Base-by-base conservation (phyloP, 306 rosid species). In the Quercus cerris region DNA sequence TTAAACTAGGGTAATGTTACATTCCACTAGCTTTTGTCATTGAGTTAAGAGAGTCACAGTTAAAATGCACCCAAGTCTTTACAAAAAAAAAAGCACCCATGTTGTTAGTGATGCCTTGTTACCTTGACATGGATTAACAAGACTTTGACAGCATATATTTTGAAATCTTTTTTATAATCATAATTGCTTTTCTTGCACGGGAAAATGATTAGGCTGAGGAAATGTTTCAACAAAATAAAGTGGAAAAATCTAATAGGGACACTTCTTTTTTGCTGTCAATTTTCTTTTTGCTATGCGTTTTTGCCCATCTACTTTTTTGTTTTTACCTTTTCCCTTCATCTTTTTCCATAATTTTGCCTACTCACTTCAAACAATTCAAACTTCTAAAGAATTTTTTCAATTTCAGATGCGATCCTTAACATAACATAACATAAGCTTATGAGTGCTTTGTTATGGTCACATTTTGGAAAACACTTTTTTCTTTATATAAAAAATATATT, bases 141-240 rank as follows among this genome's bases (percentile, higher is more conserved):
- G 49, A 8, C 49, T 31, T 35, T 67, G 51, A 67, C 25, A 31
- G 71, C 5, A 17, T 6, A 0, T 33, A 8, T 33, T 23, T 25
- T 5, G n/a, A 56, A 75, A 28, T 2, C 0, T 8, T 68, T 8
- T 3, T 56, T 75, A 17, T 27, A 30, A 23, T n/a, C 84, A 89
- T 86, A 44, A 89, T 86, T 85, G 66, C 80, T 71, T 78, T 72
- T 18, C 51, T 19, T 67, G 84, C 87, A 80, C 84, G 80, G 73
- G 84, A 57, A 80, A 81, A 86, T 86, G 73, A 88, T 84, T 81
- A 80, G 25, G 22, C 44, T 46, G 64, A 73, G 55, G 15, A 54
- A 72, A 61, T 71, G 25, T 52, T 38, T 61, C 20, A 59, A 75
- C 7, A 15, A 28, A 19, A 5, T 44, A 78, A 70, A 49, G 14